Conservation (phyloP, 2,329 filamentous ascomycete genomes). For the Sarocladiaceae sp. region DNA sequence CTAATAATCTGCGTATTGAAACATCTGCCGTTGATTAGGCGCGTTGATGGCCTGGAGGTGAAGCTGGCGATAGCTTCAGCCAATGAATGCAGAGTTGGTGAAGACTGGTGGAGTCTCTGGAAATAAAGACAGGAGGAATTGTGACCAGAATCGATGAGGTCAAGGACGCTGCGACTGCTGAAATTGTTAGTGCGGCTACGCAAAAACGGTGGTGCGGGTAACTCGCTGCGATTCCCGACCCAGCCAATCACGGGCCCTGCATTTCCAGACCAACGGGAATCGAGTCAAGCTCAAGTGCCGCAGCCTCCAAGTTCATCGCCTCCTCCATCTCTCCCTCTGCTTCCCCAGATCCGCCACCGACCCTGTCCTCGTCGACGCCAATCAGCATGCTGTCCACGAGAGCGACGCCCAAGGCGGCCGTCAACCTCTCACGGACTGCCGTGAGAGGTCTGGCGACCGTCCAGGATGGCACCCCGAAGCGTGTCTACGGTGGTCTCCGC, state of each 20-base stretch:
- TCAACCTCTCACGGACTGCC: constrained; percentile 35
- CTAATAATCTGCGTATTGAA: too few species aligned
- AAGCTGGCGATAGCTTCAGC: constrained; percentile 4
- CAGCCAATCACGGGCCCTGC: constrained; percentile 34
- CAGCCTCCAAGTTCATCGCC: constrained; percentile 24
- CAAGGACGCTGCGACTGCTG: constrained; percentile 11
- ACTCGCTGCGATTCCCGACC: constrained; percentile 22
- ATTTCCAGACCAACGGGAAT: constrained; percentile 23
- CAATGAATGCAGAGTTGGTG: not conserved
- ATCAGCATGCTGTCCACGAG: constrained; percentile 39
- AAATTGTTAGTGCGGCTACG: constrained; percentile 8
- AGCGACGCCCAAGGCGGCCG: constrained; percentile 32
- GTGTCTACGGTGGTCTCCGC: constrained; percentile 76
- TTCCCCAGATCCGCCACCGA: constrained; percentile 7
- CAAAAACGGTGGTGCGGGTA: constrained; percentile 21
- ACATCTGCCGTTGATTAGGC: too few species aligned
- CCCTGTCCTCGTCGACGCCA: constrained; percentile 16
- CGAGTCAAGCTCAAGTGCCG: constrained; percentile 27
- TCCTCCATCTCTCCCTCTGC: constrained; percentile 15
- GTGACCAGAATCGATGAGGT: constrained; percentile 19
- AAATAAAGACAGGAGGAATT: not conserved
- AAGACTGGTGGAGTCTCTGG: not conserved
- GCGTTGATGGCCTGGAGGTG: not conserved
- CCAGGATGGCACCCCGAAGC: constrained; percentile 64
- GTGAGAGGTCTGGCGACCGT: constrained; percentile 74